A percentile compares a stretch with the other conserved stretches of the same genome.
Conservation (phyloP, 352 stramenopile species). For the Phytopythium delawarense region DNA sequence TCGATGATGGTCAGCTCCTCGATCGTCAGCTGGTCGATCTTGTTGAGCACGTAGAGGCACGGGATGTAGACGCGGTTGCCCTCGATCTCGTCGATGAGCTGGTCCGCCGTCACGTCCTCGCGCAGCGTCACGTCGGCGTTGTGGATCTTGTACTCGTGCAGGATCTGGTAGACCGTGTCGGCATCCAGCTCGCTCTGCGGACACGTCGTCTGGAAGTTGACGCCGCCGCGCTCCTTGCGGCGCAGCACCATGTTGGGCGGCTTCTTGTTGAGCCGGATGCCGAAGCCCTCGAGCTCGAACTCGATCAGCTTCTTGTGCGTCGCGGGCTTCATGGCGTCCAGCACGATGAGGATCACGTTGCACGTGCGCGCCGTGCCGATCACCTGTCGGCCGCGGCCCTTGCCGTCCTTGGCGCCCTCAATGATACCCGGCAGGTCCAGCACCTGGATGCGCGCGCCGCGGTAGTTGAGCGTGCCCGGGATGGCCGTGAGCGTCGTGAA, state of each 20-base stretch:
- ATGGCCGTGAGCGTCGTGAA: constrained; percentile 99
- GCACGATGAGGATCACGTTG: constrained; percentile 98
- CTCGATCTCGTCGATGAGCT: constrained; percentile 99
- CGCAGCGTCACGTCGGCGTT: constrained; percentile 96
- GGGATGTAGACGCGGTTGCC: constrained; percentile 98
- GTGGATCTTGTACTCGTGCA: constrained; percentile 99
- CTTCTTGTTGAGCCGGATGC: constrained; percentile 98
- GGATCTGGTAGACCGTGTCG: constrained; percentile 93
- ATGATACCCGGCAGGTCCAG: constrained; percentile 96
- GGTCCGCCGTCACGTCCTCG: constrained; percentile 96
- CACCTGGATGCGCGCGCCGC: constrained; percentile 82
- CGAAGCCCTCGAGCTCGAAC: constrained; percentile 97
- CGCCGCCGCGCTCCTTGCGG: constrained; percentile 96
- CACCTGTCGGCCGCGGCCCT: constrained; percentile 95
- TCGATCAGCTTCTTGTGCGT: constrained; percentile 99
- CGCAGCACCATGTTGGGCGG: constrained; percentile 96
- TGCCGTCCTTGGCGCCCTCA: constrained; percentile 97
- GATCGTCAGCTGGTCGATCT: constrained; percentile 99
- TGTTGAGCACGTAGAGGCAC: constrained; percentile 99
- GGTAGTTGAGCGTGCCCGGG: constrained; percentile 97
- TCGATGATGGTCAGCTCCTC: constrained; percentile 98
- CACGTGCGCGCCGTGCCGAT: constrained; percentile 96
- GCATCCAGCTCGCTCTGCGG: constrained; percentile 91
- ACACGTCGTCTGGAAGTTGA: constrained; percentile 96
- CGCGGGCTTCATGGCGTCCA: constrained; percentile 96